These are phyloP conservation scores for Globisporangium spinosum DNA, from an alignment of 352 stramenopile genomes.

Conservation along the genomic window DNA sequence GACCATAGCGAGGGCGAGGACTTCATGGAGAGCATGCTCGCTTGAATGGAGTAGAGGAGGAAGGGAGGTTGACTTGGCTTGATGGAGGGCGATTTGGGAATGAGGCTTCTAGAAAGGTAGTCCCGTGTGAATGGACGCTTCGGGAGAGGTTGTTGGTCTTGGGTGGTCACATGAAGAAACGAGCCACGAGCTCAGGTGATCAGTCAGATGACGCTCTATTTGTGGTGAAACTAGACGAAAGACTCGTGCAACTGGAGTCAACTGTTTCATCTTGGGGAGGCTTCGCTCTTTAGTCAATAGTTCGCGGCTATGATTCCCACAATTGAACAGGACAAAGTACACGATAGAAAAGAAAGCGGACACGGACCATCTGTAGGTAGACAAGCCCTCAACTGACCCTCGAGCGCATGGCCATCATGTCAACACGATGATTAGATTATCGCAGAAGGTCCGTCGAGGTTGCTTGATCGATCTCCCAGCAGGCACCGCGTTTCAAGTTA, in stretches of 20 bases:
- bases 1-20: neutral
- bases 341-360: neutral
- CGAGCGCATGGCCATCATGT: no score
- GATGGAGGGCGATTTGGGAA: neutral
- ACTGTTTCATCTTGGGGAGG: neutral
- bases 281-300: neutral
- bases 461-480: no score
- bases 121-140: neutral
- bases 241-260: neutral
- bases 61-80: neutral
- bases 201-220: neutral
- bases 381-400: no score
- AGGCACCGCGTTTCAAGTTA: no score
- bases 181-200: neutral
- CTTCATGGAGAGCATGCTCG: neutral
- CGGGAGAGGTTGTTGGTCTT: neutral
- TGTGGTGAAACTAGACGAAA: neutral
- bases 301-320: neutral
- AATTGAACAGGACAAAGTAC: no score
- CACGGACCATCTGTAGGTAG: no score
- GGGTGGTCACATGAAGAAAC: neutral
- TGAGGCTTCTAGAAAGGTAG: neutral
- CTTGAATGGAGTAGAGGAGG: neutral
- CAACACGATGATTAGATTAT: no score
- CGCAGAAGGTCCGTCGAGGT: no score